Base-by-base conservation (phyloP, 2,329 filamentous ascomycete genomes). In the Alternaria burnsii region DNA sequence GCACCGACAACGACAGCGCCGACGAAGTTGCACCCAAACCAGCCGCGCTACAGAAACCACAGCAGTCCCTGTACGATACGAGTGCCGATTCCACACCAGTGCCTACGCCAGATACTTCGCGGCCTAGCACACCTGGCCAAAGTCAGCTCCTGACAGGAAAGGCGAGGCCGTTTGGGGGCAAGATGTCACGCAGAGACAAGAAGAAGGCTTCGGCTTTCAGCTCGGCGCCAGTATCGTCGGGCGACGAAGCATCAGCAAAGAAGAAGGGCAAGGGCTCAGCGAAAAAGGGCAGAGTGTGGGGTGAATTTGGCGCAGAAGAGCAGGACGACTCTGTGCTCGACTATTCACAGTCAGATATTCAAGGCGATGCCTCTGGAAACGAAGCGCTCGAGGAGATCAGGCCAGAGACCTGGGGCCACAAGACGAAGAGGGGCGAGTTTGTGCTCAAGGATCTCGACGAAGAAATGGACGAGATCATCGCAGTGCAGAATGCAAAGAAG, bases 241-340 rank as follows among this genome's bases (percentile, higher is more conserved):
- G 94, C 1, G 95, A 98, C 70, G 95, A 98, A 71, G 85, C 84
- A 0, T 80, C 86, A 6, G 81, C 84, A 18, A 78, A 78, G 70
- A 84, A 85, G 66, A 89, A 88, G 71, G 79, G 78, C 46, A 92
- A 83, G 26, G 88, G 87, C 67, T 79, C 84, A 12, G 84, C 82
- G 9, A 98, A 98, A 83, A 94, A 93, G 78, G 92, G 92, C 71
- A 88, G 95, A 65, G 93, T 91, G 75, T 99, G 95, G 95, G 92
- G 94, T 73, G 92, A 91, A 5, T 92, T 97, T 75, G 95, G 95
- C 4, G 93, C 92, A 7, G 92, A 94, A 66, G 94, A 97, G 74
- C 91, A 93, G 59, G 87, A 90, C 58, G 88, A 88, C 70, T 85
- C 90, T 16, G 88, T 92, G 60, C 84, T 99, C 34, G 95, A 99